phyloP scores from a whole-genome alignment of 2,329 filamentous ascomycete genomes.

The Thielaviopsis punctulata region DNA sequence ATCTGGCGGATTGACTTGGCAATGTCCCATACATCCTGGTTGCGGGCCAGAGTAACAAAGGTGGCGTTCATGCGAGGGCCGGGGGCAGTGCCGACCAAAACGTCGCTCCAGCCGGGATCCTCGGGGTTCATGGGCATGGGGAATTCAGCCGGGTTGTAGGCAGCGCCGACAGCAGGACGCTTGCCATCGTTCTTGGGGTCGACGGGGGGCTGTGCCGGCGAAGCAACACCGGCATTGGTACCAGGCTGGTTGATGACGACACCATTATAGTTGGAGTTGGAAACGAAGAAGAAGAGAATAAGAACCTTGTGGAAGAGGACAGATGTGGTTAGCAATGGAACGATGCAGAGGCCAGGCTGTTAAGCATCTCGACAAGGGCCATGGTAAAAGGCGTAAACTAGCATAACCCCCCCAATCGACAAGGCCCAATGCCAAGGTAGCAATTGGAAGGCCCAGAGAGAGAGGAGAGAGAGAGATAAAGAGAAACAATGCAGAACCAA shows the following conservation, averaged over 20 bases:
- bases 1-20: slow-evolving; percentile 88
- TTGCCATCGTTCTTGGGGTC: slow-evolving; percentile 13
- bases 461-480: not conserved
- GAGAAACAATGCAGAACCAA: slow-evolving; percentile 11
- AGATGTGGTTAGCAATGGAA: slow-evolving; percentile 9
- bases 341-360: slow-evolving; percentile 9
- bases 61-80: slow-evolving; percentile 86
- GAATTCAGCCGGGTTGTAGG: slow-evolving; percentile 24
- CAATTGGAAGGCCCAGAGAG: not conserved
- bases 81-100: slow-evolving; percentile 33
- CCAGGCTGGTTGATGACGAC: slow-evolving; percentile 14
- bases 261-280: slow-evolving; percentile 34
- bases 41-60: slow-evolving; percentile 88
- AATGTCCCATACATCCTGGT: slow-evolving; percentile 91
- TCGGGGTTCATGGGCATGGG: slow-evolving; percentile 35
- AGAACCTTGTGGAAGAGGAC: slow-evolving; percentile 33
- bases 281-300: slow-evolving; percentile 68
- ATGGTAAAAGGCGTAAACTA: too few species aligned
- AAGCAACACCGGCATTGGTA: slow-evolving; percentile 15
- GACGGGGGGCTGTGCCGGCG: slow-evolving; percentile 8
- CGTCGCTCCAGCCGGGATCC: slow-evolving; percentile 34
- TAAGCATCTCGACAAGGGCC: too few species aligned
- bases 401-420: too few species aligned
- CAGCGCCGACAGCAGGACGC: slow-evolving; percentile 16
- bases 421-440: not conserved